A percentile compares a stretch with the other conserved stretches of the same genome.
Evolutionary conservation across 306 rosid species (phyloP).

Genomic region (Vachellia pachyceras): DNA sequence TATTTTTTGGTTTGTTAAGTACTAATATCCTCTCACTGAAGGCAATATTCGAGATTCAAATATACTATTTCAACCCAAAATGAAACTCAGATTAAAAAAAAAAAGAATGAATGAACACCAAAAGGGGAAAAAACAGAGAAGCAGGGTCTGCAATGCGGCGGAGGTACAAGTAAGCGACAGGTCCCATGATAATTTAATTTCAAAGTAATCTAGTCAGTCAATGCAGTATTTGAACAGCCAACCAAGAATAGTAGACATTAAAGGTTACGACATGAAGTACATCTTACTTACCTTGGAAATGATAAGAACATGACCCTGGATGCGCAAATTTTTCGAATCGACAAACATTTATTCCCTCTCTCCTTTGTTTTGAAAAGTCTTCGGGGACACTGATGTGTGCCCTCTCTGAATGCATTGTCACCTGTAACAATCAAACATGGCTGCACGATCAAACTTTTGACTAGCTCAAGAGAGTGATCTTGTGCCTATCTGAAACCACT

Average conservation of each 20-base stretch:
- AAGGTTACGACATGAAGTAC: constrained; percentile 33
- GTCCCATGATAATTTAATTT: constrained; percentile 25
- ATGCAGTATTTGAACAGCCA: constrained; percentile 37
- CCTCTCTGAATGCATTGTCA: constrained; percentile 26
- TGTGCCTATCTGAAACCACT: constrained; percentile 57
- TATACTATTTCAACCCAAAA: neutral
- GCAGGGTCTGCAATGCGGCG: constrained; percentile 39
- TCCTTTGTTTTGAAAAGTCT: constrained; percentile 38
- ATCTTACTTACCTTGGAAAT: constrained; percentile 17
- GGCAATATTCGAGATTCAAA: too few relatives aligned
- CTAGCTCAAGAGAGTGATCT: constrained; percentile 49
- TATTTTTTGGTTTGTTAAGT: too few relatives aligned
- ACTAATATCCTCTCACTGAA: too few relatives aligned
- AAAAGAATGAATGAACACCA: neutral
- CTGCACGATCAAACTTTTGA: constrained; percentile 45
- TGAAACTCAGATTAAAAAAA: neutral
- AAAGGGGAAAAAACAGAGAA: neutral
- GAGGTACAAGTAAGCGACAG: constrained; percentile 37
- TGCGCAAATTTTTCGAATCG: constrained; percentile 22
- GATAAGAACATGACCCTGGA: constrained; percentile 28
- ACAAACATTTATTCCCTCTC: neutral
- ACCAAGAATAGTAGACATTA: constrained; percentile 23
- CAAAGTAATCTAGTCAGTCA: constrained; percentile 38
- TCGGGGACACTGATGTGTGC: constrained; percentile 15
- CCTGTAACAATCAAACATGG: constrained; percentile 35